These are phyloP conservation scores for Zarea fungicola DNA, from an alignment of 2,329 filamentous ascomycete genomes.

Conservation along the genomic window DNA sequence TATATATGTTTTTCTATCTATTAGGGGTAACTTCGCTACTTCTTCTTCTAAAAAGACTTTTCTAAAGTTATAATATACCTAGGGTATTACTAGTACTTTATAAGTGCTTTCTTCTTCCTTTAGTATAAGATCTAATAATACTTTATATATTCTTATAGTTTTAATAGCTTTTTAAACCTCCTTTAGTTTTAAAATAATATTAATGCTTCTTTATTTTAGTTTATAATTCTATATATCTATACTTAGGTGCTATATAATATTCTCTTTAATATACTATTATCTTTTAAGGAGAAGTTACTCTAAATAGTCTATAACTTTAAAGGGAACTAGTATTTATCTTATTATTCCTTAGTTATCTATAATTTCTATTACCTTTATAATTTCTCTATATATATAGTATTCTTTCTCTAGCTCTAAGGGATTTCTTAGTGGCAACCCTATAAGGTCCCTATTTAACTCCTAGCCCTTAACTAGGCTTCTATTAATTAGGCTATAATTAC, in stretches of 20 bases:
- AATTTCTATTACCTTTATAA: neutral
- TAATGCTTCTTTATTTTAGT: neutral
- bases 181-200: neutral
- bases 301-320: neutral
- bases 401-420: too few relatives aligned
- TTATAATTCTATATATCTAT: constrained; percentile 7
- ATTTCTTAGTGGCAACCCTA: too few relatives aligned
- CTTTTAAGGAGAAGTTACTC: too few relatives aligned
- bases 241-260: neutral
- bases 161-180: neutral
- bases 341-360: constrained; percentile 1
- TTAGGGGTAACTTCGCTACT: neutral
- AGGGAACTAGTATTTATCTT: constrained; percentile 7
- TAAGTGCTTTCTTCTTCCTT: neutral
- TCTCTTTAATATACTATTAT: constrained; percentile 6
- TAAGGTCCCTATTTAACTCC: too few relatives aligned
- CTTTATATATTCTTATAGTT: constrained; percentile 1
- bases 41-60: constrained; percentile 5
- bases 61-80: constrained; percentile 1
- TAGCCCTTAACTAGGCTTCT: too few relatives aligned
- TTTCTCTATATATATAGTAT: neutral
- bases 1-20: constrained; percentile 9
- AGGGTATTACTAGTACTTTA: neutral
- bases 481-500: too few relatives aligned
- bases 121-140: neutral